Evolutionary conservation across 225 moss, liverwort and hornwort genomes (phyloP).

Genomic region (Sphagnum contortum): DNA sequence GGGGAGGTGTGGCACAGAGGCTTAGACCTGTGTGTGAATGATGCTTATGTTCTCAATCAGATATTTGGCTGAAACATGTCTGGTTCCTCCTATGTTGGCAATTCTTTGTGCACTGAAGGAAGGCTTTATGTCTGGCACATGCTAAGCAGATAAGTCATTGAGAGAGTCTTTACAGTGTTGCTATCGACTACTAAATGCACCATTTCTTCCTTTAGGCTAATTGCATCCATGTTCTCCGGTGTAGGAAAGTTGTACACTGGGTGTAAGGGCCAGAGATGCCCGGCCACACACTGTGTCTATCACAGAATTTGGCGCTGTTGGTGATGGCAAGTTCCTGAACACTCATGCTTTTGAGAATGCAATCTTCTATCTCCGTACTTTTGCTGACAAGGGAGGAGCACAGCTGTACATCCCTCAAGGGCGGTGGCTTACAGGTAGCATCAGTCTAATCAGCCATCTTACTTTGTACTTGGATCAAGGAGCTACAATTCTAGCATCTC

Average conservation of each 20-base stretch:
- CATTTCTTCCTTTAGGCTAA: no score
- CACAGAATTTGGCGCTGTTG: constrained; percentile 89
- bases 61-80: no score
- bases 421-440: constrained; percentile 89
- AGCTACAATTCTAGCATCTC: constrained; percentile 69
- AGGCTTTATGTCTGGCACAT: no score
- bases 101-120: no score
- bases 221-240: constrained; percentile 9
- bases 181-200: no score
- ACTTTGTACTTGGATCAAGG: constrained; percentile 74
- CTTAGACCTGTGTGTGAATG: no score
- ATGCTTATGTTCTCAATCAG: no score
- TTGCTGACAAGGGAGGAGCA: constrained; percentile 88
- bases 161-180: no score
- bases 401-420: constrained; percentile 89
- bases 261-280: constrained; percentile 26
- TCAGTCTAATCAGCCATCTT: constrained; percentile 86
- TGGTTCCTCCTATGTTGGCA: no score
- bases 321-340: constrained; percentile 81
- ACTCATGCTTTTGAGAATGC: constrained; percentile 97
- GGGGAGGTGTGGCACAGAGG: no score
- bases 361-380: constrained; percentile 83
- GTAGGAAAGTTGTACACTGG: constrained; percentile 29
- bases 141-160: no score
- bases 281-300: constrained; percentile 89